These are phyloP conservation scores for Pseudopediastrum boryanum DNA, from an alignment of 139 green algal species.

Conservation along the genomic window DNA sequence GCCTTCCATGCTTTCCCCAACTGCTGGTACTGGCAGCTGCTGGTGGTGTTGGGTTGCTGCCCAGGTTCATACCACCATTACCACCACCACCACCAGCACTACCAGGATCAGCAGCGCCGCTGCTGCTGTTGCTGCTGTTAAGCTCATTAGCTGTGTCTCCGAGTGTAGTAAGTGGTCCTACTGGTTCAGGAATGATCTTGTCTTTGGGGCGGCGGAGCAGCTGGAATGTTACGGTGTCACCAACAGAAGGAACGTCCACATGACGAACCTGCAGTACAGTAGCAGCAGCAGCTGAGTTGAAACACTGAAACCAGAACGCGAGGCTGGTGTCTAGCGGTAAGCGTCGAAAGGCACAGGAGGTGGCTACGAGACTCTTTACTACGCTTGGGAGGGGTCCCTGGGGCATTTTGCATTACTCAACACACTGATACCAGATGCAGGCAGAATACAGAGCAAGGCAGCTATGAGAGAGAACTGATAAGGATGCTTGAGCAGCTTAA, in stretches of 20 bases:
- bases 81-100: background rate
- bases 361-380: too few species aligned
- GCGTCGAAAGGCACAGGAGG: too few species aligned
- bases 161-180: slow-evolving; percentile 3
- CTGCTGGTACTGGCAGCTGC: slow-evolving; percentile 22
- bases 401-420: too few species aligned
- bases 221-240: slow-evolving; percentile 50
- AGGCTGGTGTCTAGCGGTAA: too few species aligned
- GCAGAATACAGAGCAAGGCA: too few species aligned
- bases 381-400: too few species aligned
- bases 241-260: slow-evolving; percentile 12
- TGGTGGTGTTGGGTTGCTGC: background rate
- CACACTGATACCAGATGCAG: too few species aligned
- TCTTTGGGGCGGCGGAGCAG: slow-evolving; percentile 55
- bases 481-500: too few species aligned
- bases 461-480: too few species aligned
- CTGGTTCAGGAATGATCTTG: slow-evolving; percentile 50
- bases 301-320: too few species aligned
- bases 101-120: background rate
- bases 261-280: slow-evolving; percentile 18
- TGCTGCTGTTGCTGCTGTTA: background rate
- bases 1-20: background rate
- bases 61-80: background rate
- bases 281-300: too few species aligned
- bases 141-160: background rate